phyloP scores from a whole-genome alignment of 2,329 filamentous ascomycete genomes.

The Trichophaea hybrida region DNA sequence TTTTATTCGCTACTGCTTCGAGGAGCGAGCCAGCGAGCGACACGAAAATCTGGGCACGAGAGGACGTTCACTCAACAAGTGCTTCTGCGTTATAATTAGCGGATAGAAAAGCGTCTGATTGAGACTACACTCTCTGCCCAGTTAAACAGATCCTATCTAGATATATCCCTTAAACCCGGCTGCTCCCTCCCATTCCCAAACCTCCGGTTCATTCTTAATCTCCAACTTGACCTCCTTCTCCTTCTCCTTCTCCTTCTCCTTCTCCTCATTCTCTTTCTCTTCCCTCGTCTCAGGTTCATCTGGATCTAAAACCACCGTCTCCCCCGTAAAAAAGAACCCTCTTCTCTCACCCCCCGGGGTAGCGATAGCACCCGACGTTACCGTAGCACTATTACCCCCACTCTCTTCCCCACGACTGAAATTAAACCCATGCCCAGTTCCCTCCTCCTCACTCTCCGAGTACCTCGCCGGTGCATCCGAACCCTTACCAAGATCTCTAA shows the following conservation, averaged over 20 bases:
- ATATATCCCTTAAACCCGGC: neutral
- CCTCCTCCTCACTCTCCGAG: constrained; percentile 20
- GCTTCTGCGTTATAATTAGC: too few species aligned
- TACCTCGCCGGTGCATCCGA: constrained; percentile 12
- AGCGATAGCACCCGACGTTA: neutral
- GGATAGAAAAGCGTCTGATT: too few species aligned
- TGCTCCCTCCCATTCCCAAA: neutral
- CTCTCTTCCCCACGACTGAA: neutral
- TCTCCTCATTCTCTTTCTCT: neutral
- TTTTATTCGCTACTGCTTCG: too few species aligned
- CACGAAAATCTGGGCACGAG: too few species aligned
- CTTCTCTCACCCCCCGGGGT: neutral
- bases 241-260: neutral
- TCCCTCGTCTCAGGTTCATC: neutral
- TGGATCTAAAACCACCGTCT: neutral
- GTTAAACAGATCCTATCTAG: too few species aligned
- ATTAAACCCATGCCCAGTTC: neutral
- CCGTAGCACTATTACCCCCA: neutral
- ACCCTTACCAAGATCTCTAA: constrained; percentile 12
- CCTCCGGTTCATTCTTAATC: neutral
- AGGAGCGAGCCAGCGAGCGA: too few species aligned
- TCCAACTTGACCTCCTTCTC: constrained; percentile 1
- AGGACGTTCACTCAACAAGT: too few species aligned
- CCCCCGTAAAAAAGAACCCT: neutral
- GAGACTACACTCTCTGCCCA: too few species aligned